phyloP scores from a whole-genome alignment of 2,329 filamentous ascomycete species.

The Pyrenophora seminiperda region DNA sequence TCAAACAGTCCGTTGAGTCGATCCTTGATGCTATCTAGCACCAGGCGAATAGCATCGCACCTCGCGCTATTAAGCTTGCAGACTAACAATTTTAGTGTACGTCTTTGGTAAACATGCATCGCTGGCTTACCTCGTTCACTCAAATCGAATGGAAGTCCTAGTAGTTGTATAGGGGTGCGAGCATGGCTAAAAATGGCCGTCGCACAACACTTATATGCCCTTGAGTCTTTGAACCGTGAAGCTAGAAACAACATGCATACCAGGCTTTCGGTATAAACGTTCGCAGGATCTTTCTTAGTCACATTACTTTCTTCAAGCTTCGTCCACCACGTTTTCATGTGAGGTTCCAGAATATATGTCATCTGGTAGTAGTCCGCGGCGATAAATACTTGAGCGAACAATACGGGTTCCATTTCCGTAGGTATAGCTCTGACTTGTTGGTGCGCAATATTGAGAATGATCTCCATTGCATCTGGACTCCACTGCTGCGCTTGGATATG shows the following conservation, averaged over 20 bases:
- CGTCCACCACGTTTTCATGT: not conserved
- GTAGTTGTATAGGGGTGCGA: not conserved
- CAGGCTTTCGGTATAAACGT: not conserved
- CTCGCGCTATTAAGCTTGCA: not conserved
- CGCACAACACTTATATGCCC: too few relatives aligned
- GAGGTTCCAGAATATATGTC: not conserved
- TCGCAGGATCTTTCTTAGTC: too few relatives aligned
- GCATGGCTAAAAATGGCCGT: not conserved
- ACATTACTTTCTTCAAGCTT: not conserved
- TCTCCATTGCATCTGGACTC: not conserved
- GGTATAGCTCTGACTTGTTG: not conserved
- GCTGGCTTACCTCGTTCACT: not conserved
- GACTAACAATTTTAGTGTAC: too few relatives aligned
- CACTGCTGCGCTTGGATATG: not conserved
- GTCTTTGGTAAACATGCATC: too few relatives aligned
- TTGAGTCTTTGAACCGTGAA: not conserved
- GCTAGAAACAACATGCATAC: not conserved
- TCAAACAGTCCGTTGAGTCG: too few relatives aligned
- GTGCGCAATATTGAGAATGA: not conserved
- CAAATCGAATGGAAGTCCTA: not conserved
- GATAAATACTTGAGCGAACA: not conserved
- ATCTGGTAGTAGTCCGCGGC: not conserved
- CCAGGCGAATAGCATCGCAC: not conserved
- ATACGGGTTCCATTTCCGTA: not conserved
- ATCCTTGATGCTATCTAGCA: not conserved